Conservation (phyloP, 164 flowering plant genomes). For the Vitis rupestris region DNA sequence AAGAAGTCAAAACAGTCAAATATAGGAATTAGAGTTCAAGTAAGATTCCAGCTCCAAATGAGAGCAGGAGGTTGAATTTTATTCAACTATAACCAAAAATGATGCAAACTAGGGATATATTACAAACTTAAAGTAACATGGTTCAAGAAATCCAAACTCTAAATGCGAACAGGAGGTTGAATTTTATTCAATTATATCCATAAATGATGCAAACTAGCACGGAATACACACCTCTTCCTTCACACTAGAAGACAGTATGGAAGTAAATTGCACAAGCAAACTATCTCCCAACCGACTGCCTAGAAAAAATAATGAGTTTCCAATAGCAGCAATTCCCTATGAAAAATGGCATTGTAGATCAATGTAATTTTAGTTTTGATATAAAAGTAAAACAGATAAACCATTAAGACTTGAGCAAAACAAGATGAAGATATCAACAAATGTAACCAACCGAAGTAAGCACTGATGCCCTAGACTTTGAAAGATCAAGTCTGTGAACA, state of each 20-base stretch:
- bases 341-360: slow-evolving; percentile 6
- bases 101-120: not conserved
- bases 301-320: slow-evolving; percentile 81
- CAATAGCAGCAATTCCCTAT: slow-evolving; percentile 83
- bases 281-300: slow-evolving; percentile 98
- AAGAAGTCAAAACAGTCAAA: not conserved
- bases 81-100: slow-evolving; percentile 5
- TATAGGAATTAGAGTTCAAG: no score
- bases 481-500: slow-evolving; percentile 91
- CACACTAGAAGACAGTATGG: slow-evolving; percentile 42
- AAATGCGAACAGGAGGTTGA: not conserved
- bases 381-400: slow-evolving; percentile 1
- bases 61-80: not conserved
- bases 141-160: not conserved
- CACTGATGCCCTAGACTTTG: slow-evolving; percentile 92
- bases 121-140: not conserved
- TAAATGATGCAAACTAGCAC: slow-evolving; percentile 3
- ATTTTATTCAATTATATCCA: not conserved
- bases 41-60: not conserved
- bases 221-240: slow-evolving; percentile 85
- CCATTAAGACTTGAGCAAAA: not conserved
- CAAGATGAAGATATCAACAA: not conserved
- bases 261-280: slow-evolving; percentile 82
- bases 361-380: not conserved
- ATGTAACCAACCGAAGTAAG: slow-evolving; percentile 80